Conservation (phyloP, 75 land plant genomes). For the Sequoia sempervirens region DNA sequence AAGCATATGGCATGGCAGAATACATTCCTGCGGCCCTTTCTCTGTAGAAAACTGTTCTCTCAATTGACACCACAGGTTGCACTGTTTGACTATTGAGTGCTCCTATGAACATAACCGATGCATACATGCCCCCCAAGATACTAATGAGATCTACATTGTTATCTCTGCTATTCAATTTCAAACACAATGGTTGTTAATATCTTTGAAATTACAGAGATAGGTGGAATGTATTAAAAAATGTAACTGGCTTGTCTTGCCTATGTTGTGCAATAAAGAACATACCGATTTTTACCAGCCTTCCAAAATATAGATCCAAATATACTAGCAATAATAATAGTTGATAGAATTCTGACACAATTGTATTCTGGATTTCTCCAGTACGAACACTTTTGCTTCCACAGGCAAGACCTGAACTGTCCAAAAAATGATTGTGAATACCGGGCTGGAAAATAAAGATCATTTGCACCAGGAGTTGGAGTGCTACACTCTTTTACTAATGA, state of each 20-base stretch:
- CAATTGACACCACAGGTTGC: conserved; percentile 69
- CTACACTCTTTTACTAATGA: conserved; percentile 30
- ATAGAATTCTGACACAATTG: conserved; percentile 53
- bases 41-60: conserved; percentile 79
- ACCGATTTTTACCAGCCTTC: conserved; percentile 51
- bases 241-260: too few relatives aligned
- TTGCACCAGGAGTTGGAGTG: conserved; percentile 39
- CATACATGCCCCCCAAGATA: conserved; percentile 74
- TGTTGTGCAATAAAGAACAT: not conserved
- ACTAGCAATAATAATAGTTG: conserved; percentile 43
- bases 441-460: conserved; percentile 53
- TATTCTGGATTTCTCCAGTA: conserved; percentile 80
- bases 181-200: too few relatives aligned
- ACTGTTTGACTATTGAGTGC: conserved; percentile 56
- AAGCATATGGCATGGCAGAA: conserved; percentile 74
- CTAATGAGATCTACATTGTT: conserved; percentile 37
- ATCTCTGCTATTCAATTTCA: too few relatives aligned
- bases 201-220: too few relatives aligned
- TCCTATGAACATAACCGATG: conserved; percentile 68
- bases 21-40: conserved; percentile 90
- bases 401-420: conserved; percentile 59
- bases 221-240: too few relatives aligned
- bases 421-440: conserved; percentile 33
- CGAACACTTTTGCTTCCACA: conserved; percentile 72
- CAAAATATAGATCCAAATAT: conserved; percentile 64